A percentile compares a stretch with the other conserved stretches of the same genome.
Evolutionary conservation across 345 rosid species (phyloP).

Genomic region (Cardamine occulta): DNA sequence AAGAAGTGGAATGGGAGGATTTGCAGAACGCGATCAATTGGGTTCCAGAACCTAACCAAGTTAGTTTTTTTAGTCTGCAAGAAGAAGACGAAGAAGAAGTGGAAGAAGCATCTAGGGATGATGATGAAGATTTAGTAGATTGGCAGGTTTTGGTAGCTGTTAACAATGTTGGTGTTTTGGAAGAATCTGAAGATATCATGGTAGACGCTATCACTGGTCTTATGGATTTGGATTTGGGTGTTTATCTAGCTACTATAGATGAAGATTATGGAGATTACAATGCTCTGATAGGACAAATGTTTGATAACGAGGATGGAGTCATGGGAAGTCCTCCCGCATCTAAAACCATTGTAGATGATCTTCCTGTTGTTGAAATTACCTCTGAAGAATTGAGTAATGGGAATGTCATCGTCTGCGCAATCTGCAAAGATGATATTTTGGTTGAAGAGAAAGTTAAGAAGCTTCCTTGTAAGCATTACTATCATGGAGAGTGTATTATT

Average conservation of each 20-base stretch:
- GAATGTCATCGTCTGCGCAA: slow-evolving; percentile 61
- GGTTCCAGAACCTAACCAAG: slow-evolving; percentile 10
- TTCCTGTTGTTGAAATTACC: slow-evolving; percentile 56
- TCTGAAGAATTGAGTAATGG: slow-evolving; percentile 54
- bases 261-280: slow-evolving; percentile 18
- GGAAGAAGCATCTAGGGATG: background rate
- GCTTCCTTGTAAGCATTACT: slow-evolving; percentile 81
- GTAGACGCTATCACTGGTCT: background rate
- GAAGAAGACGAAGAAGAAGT: slow-evolving; percentile 32
- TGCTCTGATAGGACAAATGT: slow-evolving; percentile 22
- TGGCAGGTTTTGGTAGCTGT: slow-evolving; percentile 40
- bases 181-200: slow-evolving; percentile 5
- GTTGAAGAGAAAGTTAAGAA: slow-evolving; percentile 64
- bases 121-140: slow-evolving; percentile 18
- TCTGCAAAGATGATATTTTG: slow-evolving; percentile 78
- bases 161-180: slow-evolving; percentile 10
- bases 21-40: slow-evolving; percentile 19
- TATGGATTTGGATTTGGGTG: slow-evolving; percentile 11
- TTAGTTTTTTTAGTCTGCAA: background rate
- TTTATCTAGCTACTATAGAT: background rate
- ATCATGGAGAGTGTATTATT: slow-evolving; percentile 82
- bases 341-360: slow-evolving; percentile 59
- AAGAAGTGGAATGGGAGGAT: slow-evolving; percentile 45
- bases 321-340: slow-evolving; percentile 73
- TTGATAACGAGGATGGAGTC: slow-evolving; percentile 27